Evolutionary conservation across 2,329 filamentous ascomycete species (phyloP), one percentile per base, ranked within the genome.

Genomic region (Chrysoporthe cubensis): DNA sequence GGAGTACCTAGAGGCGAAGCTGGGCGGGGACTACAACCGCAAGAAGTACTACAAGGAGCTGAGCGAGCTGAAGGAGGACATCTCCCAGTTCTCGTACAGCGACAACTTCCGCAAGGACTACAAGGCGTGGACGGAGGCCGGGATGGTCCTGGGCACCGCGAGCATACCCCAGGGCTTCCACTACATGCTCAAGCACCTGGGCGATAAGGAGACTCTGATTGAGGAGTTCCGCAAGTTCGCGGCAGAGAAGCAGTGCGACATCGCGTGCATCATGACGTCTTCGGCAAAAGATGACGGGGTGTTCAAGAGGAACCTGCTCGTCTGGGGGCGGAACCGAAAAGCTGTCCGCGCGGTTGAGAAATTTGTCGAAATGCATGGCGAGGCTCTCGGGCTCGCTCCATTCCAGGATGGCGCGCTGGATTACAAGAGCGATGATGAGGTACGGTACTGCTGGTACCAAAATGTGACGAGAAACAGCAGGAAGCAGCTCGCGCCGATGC

Each of bases 91-190:
- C 58, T 81, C 79, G 48, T 78, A 93, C 71, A 80, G 84, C 32
- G 92, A 94, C 72, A 85, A 94, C 50, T 78, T 95, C 64, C 84
- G 91, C 71, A 95, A 95, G 77, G 92, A 96, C 79, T 96, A 94
- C 79, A 96, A 96, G 80, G 85, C 91, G 75, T 96, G 92, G 92
- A 80, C 79, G 13, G 87, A 88, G 66, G 80, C 80, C 13, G 80
- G 78, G 0, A 75, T 88, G 48, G 82, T 79, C 21, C 82, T 95
- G 4, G 92, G 92, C n/a, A 87, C 92, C 65, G 87, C 87, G 73
- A 87, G 87, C 54, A 82, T 90, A 2, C 87, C 91, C 3, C 88
- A 88, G 71, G 79, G 84, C n/a, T 78, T 94, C 6, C 78, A 79
- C 4, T 91, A 88, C 70, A 77, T 94, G 50, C 75, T 87, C 13